Evolutionary conservation across 1,139 yeast genomes (phyloP), one percentile per base, ranked within the genome.

Genomic region (Taphrina populina): DNA sequence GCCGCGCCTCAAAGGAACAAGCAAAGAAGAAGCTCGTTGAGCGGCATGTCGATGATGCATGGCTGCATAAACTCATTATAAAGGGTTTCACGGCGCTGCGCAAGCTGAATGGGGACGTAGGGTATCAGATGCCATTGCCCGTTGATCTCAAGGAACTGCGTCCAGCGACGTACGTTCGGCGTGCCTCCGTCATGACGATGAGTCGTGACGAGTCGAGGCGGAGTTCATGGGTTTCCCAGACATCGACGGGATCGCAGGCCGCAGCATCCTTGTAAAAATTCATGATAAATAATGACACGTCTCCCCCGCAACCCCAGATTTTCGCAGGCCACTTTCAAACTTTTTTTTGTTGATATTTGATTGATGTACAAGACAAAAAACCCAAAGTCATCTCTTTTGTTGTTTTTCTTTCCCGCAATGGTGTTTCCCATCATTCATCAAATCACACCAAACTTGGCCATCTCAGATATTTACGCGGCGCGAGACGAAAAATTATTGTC

Each of bases 401-500:
- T n/a, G n/a, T n/a, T n/a, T n/a, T n/a, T n/a, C n/a, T n/a, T n/a
- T 27, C 11, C 10, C 7, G 30, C 30, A 11, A 39, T 33, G 33
- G 46, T 23, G 6, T 49, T 45, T 45, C 54, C 54, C 4, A 26
- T 29, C 26, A 39, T 49, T 21, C 46, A 49, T 27, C 45, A 39
- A 17, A 15, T 49, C 13, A 49, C 54, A 11, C 46, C 44, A 3
- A 10, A 49, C 26, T 19, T 49, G 10, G 44, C 36, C 32, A 49
- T 49, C 30, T 36, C 45, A 32, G 54, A 49, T 26, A 35, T 49
- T 19, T 49, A 49, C 19, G 54, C 54, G 11, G 54, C 54, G 1
- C 32, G 39, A 20, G 26, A 41, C 27, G 46, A 40, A 21, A 49
- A 49, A 32, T 39, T 35, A 32, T 34, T 49, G 21, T 26, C 15